Evolutionary conservation across 2,329 filamentous ascomycete species (phyloP).

Genomic region (Aspergillus intermedius): DNA sequence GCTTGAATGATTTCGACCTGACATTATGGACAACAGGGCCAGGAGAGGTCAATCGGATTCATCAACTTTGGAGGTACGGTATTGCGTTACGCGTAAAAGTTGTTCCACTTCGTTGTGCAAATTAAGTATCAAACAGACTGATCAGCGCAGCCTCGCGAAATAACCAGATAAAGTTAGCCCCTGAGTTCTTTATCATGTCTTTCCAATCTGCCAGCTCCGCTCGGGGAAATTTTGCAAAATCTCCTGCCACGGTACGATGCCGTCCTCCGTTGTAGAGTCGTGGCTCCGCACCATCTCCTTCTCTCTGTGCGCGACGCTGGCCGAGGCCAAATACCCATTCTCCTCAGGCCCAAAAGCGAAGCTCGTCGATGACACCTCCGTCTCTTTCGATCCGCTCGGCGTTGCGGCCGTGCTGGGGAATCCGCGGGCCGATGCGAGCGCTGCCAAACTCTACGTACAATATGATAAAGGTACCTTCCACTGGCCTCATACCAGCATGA

Average conservation of each 20-base stretch:
- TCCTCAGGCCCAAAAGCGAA: constrained; percentile 9
- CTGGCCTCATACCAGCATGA: constrained; percentile 29
- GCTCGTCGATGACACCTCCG: constrained; percentile 9
- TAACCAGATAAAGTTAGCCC: not conserved
- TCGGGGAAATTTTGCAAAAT: not conserved
- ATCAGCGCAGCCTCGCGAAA: too few relatives aligned
- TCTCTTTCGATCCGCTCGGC: constrained; percentile 29
- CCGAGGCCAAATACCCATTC: constrained; percentile 9
- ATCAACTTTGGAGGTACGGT: too few relatives aligned
- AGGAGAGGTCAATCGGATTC: too few relatives aligned
- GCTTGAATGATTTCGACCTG: too few relatives aligned
- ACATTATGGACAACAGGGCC: too few relatives aligned
- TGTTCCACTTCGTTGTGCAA: too few relatives aligned
- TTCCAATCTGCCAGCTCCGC: not conserved
- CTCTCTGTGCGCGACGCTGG: constrained; percentile 2
- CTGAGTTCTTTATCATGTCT: not conserved
- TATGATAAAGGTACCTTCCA: constrained; percentile 20
- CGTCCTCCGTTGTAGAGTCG: not conserved
- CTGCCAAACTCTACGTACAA: constrained; percentile 25
- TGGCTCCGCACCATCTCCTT: constrained; percentile 4
- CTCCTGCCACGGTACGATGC: not conserved
- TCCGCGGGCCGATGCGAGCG: constrained; percentile 23
- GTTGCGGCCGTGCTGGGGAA: constrained; percentile 27
- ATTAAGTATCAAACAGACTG: too few relatives aligned
- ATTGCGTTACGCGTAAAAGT: too few relatives aligned